Base-by-base conservation (phyloP, 139 green algal genomes). In the Diplosphaera chodatii region DNA sequence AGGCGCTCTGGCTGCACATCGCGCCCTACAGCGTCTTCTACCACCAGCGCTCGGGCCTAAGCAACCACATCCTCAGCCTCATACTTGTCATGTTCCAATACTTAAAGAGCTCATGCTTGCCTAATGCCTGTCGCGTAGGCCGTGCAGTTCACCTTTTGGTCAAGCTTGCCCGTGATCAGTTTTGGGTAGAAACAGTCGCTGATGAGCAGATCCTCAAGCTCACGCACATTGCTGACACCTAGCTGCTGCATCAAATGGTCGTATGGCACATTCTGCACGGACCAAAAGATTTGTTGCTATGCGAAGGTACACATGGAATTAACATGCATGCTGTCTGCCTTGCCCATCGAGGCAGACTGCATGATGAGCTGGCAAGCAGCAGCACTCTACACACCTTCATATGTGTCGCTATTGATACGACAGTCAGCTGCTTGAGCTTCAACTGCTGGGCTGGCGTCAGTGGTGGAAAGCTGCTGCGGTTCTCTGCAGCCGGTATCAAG, bases 121-220 rank as follows among this genome's bases (percentile, higher is more conserved):
- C n/a, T n/a, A n/a, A n/a, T n/a, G n/a, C n/a, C n/a, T n/a, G n/a
- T n/a, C n/a, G n/a, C n/a, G n/a, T n/a, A n/a, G n/a, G n/a, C n/a
- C n/a, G n/a, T n/a, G n/a, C n/a, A n/a, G n/a, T n/a, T 48, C 10
- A 48, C 37, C 66, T 69, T 75, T 74, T 96, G 90, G 80, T 97
- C 90, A 55, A 97, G 82, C 84, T 86, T 88, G n/a, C 90, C 91
- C 1, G 55, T 70, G 2, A 92, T 29, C 59, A 90, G 64, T 5
- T 82, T 88, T 22, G 74, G 64, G 77, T 96, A 96, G 72, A 98
- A 93, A 83, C 93, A 97, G 64, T 97, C 79, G 23, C 84, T 89
- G 70, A 97, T 96, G 34, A 98, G 78, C 69, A 97, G 80, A 72
- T 97, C 89, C 81, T 98, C 93, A 62, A 98, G 85, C 73, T 93